A percentile compares a stretch with the other conserved stretches of the same genome.
Conservation (phyloP, 768 basidiomycete genomes). For the Crassisporium funariophilum region DNA sequence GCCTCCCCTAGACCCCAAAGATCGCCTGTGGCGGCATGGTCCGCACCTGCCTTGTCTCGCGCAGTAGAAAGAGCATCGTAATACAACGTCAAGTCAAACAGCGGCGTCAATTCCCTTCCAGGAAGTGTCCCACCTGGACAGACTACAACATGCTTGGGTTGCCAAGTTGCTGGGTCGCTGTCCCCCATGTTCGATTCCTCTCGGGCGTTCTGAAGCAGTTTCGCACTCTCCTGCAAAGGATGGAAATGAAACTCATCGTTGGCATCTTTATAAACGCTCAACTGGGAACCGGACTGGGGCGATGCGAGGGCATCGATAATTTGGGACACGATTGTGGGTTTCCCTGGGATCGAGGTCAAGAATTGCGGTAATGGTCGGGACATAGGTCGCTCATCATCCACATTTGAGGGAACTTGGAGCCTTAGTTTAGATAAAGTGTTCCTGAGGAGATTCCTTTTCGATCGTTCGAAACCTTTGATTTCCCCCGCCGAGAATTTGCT, state of each 20-base stretch:
- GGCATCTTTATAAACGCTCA: constrained; percentile 54
- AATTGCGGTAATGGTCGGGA: constrained; percentile 60
- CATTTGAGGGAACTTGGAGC: constrained; percentile 42
- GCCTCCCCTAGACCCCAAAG: constrained; percentile 72
- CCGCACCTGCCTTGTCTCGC: constrained; percentile 29
- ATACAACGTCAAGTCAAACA: constrained; percentile 69
- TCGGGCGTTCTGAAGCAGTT: constrained; percentile 32
- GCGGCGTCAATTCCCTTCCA: constrained; percentile 56
- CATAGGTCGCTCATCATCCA: constrained; percentile 28
- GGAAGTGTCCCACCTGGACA: constrained; percentile 52
- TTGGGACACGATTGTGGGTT: constrained; percentile 40
- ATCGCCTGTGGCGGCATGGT: constrained; percentile 19
- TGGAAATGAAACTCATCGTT: constrained; percentile 76
- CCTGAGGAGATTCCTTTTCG: constrained; percentile 26
- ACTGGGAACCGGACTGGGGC: constrained; percentile 29
- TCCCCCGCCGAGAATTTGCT: constrained; percentile 22
- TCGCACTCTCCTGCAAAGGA: constrained; percentile 31
- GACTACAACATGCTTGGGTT: constrained; percentile 57
- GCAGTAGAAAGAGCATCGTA: constrained; percentile 52
- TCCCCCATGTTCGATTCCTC: constrained; percentile 16
- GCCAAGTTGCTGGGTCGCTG: constrained; percentile 37
- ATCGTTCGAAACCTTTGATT: constrained; percentile 17
- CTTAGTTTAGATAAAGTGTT: constrained; percentile 37
- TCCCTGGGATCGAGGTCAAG: constrained; percentile 48
- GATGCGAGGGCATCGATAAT: constrained; percentile 40